These are phyloP conservation scores for Polygonum maritimum DNA, from an alignment of 148 eudicot genomes.

Conservation along the genomic window DNA sequence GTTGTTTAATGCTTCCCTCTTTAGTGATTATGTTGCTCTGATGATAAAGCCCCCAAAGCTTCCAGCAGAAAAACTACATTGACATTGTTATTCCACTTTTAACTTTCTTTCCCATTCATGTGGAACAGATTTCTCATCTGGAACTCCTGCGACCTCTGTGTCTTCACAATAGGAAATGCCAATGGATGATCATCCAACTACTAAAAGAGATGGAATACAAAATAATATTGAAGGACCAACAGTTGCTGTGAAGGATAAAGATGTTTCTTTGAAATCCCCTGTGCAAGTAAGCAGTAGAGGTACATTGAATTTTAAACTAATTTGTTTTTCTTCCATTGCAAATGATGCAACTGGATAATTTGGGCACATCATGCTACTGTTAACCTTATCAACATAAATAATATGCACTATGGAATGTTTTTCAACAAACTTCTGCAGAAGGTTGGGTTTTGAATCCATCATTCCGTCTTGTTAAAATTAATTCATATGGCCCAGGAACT, in stretches of 20 bases:
- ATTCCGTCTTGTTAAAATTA: not conserved
- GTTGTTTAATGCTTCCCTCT: not conserved
- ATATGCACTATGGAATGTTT: not conserved
- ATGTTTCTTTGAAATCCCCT: not conserved
- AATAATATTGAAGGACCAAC: not conserved
- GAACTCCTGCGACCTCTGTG: not conserved
- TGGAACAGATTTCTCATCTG: conserved; percentile 4
- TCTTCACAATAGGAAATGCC: conserved; percentile 2
- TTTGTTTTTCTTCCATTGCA: not conserved
- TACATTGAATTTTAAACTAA: not conserved
- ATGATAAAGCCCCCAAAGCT: not conserved
- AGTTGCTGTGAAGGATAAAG: not conserved
- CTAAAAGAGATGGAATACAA: not conserved
- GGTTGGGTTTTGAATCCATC: not conserved
- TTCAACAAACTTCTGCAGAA: not conserved
- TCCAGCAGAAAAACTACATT: not conserved
- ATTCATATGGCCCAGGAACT: conserved; percentile 1
- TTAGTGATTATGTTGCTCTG: not conserved
- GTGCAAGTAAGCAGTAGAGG: conserved; percentile 9
- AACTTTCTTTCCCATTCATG: not conserved
- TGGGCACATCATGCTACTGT: not conserved
- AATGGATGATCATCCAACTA: not conserved
- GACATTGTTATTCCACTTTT: not conserved
- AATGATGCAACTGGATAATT: not conserved
- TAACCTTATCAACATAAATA: not conserved